Evolutionary conservation across 2,329 filamentous ascomycete species (phyloP).

Genomic region (Hypoxylon sp.): DNA sequence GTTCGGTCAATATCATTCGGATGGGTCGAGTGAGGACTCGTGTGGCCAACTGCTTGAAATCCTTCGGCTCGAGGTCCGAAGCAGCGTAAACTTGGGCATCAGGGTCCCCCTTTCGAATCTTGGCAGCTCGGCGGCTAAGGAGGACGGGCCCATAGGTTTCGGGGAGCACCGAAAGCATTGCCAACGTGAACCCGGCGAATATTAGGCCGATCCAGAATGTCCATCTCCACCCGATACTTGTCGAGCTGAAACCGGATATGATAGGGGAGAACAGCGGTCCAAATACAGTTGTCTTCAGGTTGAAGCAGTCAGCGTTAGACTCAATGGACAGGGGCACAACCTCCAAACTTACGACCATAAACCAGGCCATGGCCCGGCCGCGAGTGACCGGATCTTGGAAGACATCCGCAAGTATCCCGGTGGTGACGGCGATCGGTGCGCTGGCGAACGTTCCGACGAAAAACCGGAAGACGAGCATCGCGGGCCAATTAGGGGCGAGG

Average conservation of each 20-base stretch:
- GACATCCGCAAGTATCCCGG: conserved; percentile 74
- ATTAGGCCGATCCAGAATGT: conserved; percentile 77
- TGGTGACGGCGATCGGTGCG: conserved; percentile 71
- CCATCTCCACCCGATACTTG: conserved; percentile 75
- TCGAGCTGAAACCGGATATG: conserved; percentile 70
- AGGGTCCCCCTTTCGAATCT: conserved; percentile 67
- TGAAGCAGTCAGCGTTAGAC: conserved; percentile 20
- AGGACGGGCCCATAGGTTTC: conserved; percentile 73
- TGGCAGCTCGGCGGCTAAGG: conserved; percentile 66
- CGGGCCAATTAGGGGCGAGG: conserved; percentile 63
- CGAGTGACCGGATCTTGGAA: conserved; percentile 67
- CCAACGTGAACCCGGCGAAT: conserved; percentile 70
- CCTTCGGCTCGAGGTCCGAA: conserved; percentile 70
- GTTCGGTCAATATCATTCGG: conserved; percentile 78
- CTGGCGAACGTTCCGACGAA: conserved; percentile 66
- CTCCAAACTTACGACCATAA: conserved; percentile 68
- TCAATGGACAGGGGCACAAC: background rate
- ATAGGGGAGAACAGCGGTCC: conserved; percentile 76
- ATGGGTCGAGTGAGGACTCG: conserved; percentile 79
- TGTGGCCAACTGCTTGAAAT: conserved; percentile 69
- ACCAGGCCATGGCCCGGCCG: conserved; percentile 71
- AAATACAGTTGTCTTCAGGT: conserved; percentile 66
- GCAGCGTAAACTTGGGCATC: conserved; percentile 66
- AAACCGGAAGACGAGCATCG: conserved; percentile 67
- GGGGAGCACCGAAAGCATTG: conserved; percentile 71